Evolutionary conservation across 345 rosid species (phyloP), one percentile per base, ranked within the genome.

Genomic region (Punica granatum): DNA sequence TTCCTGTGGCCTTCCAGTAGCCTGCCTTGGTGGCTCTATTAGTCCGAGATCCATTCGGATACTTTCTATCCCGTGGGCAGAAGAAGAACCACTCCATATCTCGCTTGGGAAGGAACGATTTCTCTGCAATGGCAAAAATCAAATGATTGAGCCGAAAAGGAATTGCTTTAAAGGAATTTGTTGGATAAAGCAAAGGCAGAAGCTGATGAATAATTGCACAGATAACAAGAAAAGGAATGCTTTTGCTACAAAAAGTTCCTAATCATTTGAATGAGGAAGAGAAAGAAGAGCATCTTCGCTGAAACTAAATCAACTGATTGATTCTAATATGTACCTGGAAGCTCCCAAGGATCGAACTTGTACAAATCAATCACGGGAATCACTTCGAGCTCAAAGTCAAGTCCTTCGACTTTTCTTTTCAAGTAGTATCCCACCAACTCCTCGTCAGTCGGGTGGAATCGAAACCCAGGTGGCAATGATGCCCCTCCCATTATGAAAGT

Each of bases 71-170:
- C 60, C 96, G 73, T 4, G 87, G 90, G 73, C 90, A 88, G 82
- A 89, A 90, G 77, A 93, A 93, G 85, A 90, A 93, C 97, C 97
- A 90, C 53, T 90, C 96, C 93, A 82, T 68, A 70, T 92, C 96
- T 71, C 93, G 78, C 21, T 70, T 79, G 0, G 94, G 90, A 65
- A 93, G 92, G 76, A 88, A 87, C 0, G 97, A 89, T 66, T 85
- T 93, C 69, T 87, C 94, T 90, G 85, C 74, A 81, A 67, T 7
- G 21, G 15, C 41, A 37, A 37, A 49, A 43, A 54, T 62, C 18
- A 34, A 8, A 21, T 6, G 15, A 35, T 21, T 23, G 3, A 61
- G 7, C 34, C 51, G 36, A 66, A 41, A 44, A 10, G 58, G n/a
- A 23, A 46, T 14, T 46, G 51, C 51, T n/a, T n/a, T n/a, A n/a